Conservation (phyloP, 805 yeast species). For the Teunomyces tritomae region DNA sequence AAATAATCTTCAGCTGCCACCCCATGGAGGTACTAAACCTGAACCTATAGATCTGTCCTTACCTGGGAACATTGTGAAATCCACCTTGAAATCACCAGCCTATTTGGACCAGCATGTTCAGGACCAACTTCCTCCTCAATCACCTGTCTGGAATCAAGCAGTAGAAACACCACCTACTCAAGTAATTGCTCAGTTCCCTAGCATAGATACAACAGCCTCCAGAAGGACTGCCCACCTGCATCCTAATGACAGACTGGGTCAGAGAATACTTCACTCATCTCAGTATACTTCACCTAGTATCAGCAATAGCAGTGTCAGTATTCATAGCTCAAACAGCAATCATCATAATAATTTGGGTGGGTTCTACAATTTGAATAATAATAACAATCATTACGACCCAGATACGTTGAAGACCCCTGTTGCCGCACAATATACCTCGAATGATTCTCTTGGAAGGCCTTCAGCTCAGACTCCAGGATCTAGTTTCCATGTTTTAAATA, state of each 20-base stretch:
- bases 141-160: conserved; percentile 1
- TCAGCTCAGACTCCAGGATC: conserved; percentile 5
- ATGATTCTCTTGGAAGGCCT: conserved; percentile 2
- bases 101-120: background rate
- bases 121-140: conserved; percentile 2
- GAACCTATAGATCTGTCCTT: background rate
- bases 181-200: conserved; percentile 5
- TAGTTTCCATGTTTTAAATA: conserved; percentile 15
- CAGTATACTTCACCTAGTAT: background rate
- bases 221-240: background rate
- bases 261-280: background rate
- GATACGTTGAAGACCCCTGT: conserved; percentile 6
- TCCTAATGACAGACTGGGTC: background rate
- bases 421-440: background rate
- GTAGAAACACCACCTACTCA: conserved; percentile 9
- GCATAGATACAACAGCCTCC: background rate
- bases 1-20: conserved; percentile 1
- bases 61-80: background rate
- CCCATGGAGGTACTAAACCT: background rate
- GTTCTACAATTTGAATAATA: background rate
- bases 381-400: background rate
- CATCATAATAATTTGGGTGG: background rate
- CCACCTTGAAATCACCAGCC: conserved; percentile 6
- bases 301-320: conserved; percentile 1
- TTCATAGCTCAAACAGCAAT: background rate